phyloP scores from a whole-genome alignment of 2,329 filamentous ascomycete species.

The Monosporascus sp. region DNA sequence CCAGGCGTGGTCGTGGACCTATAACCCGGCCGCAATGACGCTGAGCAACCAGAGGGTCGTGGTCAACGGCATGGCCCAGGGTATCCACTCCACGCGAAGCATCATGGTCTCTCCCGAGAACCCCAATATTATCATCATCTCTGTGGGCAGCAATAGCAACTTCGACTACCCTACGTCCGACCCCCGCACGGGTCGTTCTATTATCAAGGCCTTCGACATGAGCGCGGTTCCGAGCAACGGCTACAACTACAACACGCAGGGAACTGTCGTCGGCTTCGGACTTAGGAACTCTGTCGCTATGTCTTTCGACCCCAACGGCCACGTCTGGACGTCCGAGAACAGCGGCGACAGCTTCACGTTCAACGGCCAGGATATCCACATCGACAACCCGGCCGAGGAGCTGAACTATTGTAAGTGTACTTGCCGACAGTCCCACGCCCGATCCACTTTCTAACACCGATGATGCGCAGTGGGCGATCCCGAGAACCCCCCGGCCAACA shows the following conservation, averaged over 20 bases:
- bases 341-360: constrained; percentile 53
- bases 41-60: constrained; percentile 36
- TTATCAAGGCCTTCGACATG: constrained; percentile 44
- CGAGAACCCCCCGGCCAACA: constrained; percentile 34
- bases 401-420: constrained; percentile 47
- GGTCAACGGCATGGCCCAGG: constrained; percentile 45
- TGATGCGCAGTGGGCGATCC: constrained; percentile 43
- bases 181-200: constrained; percentile 44
- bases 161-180: constrained; percentile 44
- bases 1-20: constrained; percentile 49
- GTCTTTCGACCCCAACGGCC: constrained; percentile 32
- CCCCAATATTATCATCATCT: constrained; percentile 48
- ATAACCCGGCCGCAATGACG: constrained; percentile 41
- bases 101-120: constrained; percentile 45
- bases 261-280: constrained; percentile 42
- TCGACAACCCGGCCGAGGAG: constrained; percentile 60
- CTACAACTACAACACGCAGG: constrained; percentile 36
- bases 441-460: neutral
- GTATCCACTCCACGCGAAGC: constrained; percentile 52
- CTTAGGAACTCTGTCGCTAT: constrained; percentile 59
- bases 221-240: constrained; percentile 17
- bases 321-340: constrained; percentile 52
- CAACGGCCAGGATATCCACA: constrained; percentile 43
- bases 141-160: constrained; percentile 49
- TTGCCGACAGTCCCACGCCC: neutral